A percentile compares a stretch with the other conserved stretches of the same genome.
Conservation (phyloP, 306 rosid genomes). For the Canavalia ensiformis region DNA sequence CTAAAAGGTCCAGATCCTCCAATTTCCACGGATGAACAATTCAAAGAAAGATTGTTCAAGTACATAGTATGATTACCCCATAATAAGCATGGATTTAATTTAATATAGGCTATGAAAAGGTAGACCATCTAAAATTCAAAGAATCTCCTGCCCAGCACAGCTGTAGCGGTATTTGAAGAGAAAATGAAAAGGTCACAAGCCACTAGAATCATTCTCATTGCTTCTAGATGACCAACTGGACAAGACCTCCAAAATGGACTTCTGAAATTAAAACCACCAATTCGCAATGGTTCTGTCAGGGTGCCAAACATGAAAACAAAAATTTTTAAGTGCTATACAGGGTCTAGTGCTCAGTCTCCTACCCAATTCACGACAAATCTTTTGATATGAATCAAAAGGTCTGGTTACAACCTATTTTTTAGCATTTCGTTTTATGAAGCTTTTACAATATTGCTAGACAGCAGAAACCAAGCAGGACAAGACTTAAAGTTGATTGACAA, state of each 20-base stretch:
- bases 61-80: not conserved
- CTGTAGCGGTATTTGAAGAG: constrained; percentile 6
- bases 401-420: too few relatives aligned
- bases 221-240: constrained; percentile 33
- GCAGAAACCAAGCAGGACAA: too few relatives aligned
- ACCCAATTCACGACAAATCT: too few relatives aligned
- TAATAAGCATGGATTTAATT: constrained; percentile 25
- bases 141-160: constrained; percentile 17
- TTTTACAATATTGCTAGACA: too few relatives aligned
- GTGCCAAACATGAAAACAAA: too few relatives aligned
- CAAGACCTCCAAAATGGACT: not conserved
- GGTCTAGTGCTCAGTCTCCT: too few relatives aligned
- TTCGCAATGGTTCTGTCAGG: too few relatives aligned
- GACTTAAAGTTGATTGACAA: too few relatives aligned
- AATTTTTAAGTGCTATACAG: too few relatives aligned
- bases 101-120: constrained; percentile 5
- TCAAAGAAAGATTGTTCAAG: not conserved
- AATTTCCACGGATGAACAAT: constrained; percentile 24
- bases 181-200: constrained; percentile 25
- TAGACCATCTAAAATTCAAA: constrained; percentile 26
- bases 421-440: too few relatives aligned
- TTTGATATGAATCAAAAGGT: too few relatives aligned
- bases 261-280: too few relatives aligned
- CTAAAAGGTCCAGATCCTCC: constrained; percentile 7
- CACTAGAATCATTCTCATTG: constrained; percentile 27